Percentiles rank a stretch among this genome's conserved stretches.
Evolutionary conservation across 305 asterid genomes (phyloP).

Genomic region (Solanum hybrid): DNA sequence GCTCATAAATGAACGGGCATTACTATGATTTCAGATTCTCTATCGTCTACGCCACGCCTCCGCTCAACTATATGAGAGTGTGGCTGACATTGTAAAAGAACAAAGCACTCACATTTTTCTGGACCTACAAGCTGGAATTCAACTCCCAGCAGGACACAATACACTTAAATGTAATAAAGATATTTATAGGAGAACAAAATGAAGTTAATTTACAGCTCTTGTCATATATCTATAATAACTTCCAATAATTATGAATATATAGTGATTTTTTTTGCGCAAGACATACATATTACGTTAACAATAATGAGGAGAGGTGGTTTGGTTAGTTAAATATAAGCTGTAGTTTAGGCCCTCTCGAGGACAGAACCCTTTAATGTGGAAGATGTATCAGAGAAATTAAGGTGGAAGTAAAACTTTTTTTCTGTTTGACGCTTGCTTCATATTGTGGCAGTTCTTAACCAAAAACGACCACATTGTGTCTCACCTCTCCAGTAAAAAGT

Average conservation of each 20-base stretch:
- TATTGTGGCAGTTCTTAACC: not conserved
- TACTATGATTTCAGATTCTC: not conserved
- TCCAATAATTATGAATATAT: not conserved
- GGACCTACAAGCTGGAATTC: not conserved
- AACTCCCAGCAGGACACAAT: not conserved
- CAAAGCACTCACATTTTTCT: not conserved
- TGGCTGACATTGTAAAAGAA: not conserved
- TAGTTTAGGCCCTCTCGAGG: not conserved
- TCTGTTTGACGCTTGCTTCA: not conserved
- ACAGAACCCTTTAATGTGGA: not conserved
- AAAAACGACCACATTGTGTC: not conserved
- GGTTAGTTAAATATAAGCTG: too few species aligned
- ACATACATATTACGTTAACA: not conserved
- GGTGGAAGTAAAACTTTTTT: not conserved
- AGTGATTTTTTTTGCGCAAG: not conserved
- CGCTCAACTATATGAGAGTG: not conserved
- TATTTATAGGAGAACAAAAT: not conserved
- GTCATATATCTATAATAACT: not conserved
- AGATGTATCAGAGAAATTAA: not conserved
- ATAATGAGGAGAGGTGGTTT: not conserved
- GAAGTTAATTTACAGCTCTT: not conserved
- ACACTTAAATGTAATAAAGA: not conserved
- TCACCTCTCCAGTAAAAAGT: conserved; percentile 87
- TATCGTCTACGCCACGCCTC: not conserved
- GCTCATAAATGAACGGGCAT: not conserved